Base-by-base conservation (phyloP, 148 eudicot species). In the Cornus florida region DNA sequence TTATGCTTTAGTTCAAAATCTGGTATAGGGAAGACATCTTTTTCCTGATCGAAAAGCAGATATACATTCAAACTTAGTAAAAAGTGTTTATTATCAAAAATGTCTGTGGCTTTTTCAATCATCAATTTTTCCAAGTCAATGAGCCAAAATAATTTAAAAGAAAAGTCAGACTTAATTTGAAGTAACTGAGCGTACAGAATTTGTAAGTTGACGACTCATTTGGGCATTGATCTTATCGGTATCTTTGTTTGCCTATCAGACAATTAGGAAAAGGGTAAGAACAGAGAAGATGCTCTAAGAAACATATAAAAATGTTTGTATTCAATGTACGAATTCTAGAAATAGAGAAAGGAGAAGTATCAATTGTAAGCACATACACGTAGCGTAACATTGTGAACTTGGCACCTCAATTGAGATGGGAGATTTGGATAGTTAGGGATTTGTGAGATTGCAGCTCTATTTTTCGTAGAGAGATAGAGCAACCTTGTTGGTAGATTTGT, bases 171-270 rank as follows among this genome's bases (percentile, higher is more conserved):
- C 72, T 46, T 67, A 67, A 11, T 72, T 64, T 11, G 22, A 12
- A 24, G 41, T 10, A 68, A 39, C 23, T 35, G 48, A 11, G 38
- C 94, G 88, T 87, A 96, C 99, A 12, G 95, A 89, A 77, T 85
- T 93, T 79, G 94, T 87, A 60, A 95, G 91, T 75, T 92, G 99
- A 69, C 94, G 99, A 77, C 97, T 96, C 99, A 96, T 96, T 80
- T 96, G 99, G 33, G 99, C 97, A 76, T 89, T 94, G 71, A 96
- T 90, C 81, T 96, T 97, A 81, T 96, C 99, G 32, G 99, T 96
- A 14, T 96, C 99, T 83, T 87, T 94, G 77, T 96, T 98, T 8
- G 99, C 95, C 99, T 96, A 76, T 72, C 39, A 81, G 14, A 80
- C 10, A 79, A 66, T 38, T 39, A 19, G 23, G 81, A 10, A 31